phyloP scores from a whole-genome alignment of 305 asterid genomes.

The Solanum aculeatissimum region DNA sequence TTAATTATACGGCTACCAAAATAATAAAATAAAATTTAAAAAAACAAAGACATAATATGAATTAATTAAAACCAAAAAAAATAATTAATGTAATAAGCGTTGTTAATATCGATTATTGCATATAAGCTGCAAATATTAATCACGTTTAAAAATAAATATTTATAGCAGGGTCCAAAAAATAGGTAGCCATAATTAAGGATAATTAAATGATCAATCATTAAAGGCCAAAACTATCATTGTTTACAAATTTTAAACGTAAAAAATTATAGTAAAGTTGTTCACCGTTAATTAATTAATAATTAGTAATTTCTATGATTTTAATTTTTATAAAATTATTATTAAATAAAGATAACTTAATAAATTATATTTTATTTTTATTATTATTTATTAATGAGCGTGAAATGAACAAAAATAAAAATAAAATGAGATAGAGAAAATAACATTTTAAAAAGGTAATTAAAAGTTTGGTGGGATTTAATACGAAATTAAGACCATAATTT shows the following conservation, averaged over 20 bases:
- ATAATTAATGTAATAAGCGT: background rate
- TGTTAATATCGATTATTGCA: background rate
- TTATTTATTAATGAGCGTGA: background rate
- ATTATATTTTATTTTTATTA: background rate
- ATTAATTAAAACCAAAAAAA: background rate
- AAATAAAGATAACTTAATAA: background rate
- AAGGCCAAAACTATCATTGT: background rate
- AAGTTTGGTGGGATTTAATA: background rate
- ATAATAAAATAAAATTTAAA: background rate
- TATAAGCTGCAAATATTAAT: background rate
- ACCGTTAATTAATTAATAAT: background rate
- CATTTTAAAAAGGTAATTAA: background rate
- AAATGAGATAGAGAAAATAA: background rate
- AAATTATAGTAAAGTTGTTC: background rate
- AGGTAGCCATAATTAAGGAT: conserved; percentile 6
- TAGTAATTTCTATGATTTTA: background rate
- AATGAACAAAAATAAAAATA: background rate
- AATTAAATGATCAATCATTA: conserved; percentile 5
- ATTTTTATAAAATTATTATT: background rate
- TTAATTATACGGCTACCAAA: background rate
- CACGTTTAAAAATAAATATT: background rate
- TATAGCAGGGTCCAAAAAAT: conserved; percentile 1
- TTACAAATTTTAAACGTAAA: background rate
- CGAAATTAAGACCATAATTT: background rate
- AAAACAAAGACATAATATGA: background rate